Evolutionary conservation across 2,329 filamentous ascomycete genomes (phyloP), one percentile per base, ranked within the genome.

Genomic region (Aureobasidium sp.): DNA sequence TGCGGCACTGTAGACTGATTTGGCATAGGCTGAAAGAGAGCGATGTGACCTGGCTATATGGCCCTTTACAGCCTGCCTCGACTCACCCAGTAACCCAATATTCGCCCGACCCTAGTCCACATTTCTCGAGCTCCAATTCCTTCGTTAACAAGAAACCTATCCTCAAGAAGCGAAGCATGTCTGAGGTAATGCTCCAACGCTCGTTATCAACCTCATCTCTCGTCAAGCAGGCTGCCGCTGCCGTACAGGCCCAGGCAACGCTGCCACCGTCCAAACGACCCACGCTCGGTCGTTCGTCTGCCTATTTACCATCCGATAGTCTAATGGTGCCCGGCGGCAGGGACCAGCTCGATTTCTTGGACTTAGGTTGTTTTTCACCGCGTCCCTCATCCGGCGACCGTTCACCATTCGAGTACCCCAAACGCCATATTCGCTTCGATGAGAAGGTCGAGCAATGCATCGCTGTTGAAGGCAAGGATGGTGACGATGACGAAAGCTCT

Each of bases 31-130:
- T 97, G 64, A 99, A 97, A 74, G 94, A 97, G 70, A 94, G 89
- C 73, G 93, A 99, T 74, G 92, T 97, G 36, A 97, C 93, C 50
- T 99, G 93, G 94, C 81, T 99, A 0, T 99, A 97, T 71, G 94
- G 94, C 0, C 94, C 94, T 13, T 76, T 97, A 53, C 93, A 96
- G 73, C 88, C 87, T 0, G 87, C 87, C 26, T 79, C 81, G 4
- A 83, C 80, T 61, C 83, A 81, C 64, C 79, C 69, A 70, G 78
- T 84, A 63, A 74, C 75, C 13, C 73, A 79, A 59, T 74, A 77
- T 56, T 71, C 73, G 43, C 79, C 80, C 13, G 81, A 83, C 50
- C 77, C 80, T 26, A 76, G 76, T 27, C 84, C 81, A 67, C 77
- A 77, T 15, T 71, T 87, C 6, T 86, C 84, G 15, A 84, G 84